phyloP scores from a whole-genome alignment of 495 filamentous ascomycete species.

The Beverwykella pulmonaria region DNA sequence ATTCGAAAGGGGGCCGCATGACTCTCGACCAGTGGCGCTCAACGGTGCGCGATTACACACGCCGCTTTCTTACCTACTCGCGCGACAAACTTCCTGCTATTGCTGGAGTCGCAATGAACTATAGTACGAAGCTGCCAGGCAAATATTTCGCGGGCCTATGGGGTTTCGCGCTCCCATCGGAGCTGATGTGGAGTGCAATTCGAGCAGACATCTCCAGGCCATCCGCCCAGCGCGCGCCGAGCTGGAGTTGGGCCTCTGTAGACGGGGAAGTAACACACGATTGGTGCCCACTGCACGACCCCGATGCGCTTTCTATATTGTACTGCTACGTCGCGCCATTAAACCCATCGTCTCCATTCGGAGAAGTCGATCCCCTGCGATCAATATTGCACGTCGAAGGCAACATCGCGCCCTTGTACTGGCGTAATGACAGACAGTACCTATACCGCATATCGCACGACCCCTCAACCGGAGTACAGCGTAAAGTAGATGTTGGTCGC shows the following conservation, averaged over 20 bases:
- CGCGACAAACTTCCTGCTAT: constrained; percentile 43
- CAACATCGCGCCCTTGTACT: constrained; percentile 4
- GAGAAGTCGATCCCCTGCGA: neutral
- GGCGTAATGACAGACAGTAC: neutral
- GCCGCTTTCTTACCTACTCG: constrained; percentile 29
- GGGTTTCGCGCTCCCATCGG: constrained; percentile 29
- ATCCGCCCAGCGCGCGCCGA: constrained; percentile 14
- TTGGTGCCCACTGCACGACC: neutral
- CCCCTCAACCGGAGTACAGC: neutral
- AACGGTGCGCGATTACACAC: constrained; percentile 15
- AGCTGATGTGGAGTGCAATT: constrained; percentile 20
- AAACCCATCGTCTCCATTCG: constrained; percentile 1
- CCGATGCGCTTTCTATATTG: neutral
- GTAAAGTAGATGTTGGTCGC: neutral
- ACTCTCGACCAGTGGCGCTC: constrained; percentile 12
- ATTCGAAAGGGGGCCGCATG: neutral
- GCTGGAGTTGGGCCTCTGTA: constrained; percentile 26
- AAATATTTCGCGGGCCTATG: constrained; percentile 45
- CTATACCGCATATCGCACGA: neutral
- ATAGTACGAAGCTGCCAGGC: constrained; percentile 16
- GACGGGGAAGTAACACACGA: constrained; percentile 9
- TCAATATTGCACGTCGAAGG: constrained; percentile 8
- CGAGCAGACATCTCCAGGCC: constrained; percentile 16
- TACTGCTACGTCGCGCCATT: constrained; percentile 4
- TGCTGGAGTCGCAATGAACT: constrained; percentile 39